Evolutionary conservation across 257 asterid species (phyloP), one percentile per base, ranked within the genome.

Genomic region (Capsicum pubescens): DNA sequence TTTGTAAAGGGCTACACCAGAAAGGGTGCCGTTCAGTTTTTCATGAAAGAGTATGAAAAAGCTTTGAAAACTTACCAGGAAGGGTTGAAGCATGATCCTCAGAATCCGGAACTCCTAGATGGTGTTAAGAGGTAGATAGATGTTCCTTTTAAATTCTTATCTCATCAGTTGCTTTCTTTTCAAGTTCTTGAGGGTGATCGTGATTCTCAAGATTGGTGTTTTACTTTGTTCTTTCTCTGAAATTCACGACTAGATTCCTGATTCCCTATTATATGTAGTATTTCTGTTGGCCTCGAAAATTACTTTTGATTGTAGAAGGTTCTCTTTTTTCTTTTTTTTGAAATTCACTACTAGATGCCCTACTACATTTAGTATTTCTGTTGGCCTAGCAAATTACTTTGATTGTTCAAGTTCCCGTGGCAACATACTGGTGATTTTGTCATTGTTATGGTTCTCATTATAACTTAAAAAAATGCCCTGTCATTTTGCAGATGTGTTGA

Each of bases 1-100:
- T 93, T 92, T 72, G 52, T 92, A 1, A 93, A 93, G 85, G 97
- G 97, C 13, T 93, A 93, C 84, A 92, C 92, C 1, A 87, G 96
- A 80, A 93, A 93, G 79, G 97, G 95, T 9, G 95, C 96, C 0
- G 81, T 91, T 80, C 97, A 93, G 57, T 93, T 90, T 74, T 92
- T 93, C 92, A 89, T 93, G 96, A 93, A 93, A 70, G 97, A 93
- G 90, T 89, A 88, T 2, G 95, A 92, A 21, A 92, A 93, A 81
- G 96, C 97, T 3, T 69, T 93, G 86, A 94, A 93, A 68, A 93
- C 97, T 0, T 93, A 93, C 84, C 95, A 90, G 84, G 98, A 87
- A 83, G 99, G 99, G 0, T 82, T 96, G 90, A 96, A 93, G 87
- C 98, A 66, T 74, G 98, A 94, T 54, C 92, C 97, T 56, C 90